These are phyloP conservation scores for Candida xyloterini DNA, from an alignment of 805 yeast genomes.

Conservation along the genomic window DNA sequence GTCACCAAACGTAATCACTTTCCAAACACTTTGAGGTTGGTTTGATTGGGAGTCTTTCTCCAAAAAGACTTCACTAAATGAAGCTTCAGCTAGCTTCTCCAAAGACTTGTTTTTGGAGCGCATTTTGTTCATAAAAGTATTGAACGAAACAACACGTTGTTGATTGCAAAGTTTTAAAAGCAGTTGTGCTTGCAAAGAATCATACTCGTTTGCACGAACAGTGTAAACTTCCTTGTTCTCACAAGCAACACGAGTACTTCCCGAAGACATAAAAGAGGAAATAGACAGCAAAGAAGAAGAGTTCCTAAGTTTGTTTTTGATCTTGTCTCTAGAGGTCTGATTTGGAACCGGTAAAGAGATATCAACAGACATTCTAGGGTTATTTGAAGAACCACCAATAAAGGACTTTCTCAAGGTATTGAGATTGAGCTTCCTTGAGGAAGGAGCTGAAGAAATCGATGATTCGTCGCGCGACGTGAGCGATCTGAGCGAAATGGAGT, in stretches of 20 bases:
- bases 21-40: constrained; percentile 38
- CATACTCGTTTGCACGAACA: constrained; percentile 35
- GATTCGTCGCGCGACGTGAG: constrained; percentile 20
- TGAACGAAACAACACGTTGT: constrained; percentile 32
- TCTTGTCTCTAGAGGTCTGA: constrained; percentile 51
- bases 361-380: constrained; percentile 23
- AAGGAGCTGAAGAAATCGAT: constrained; percentile 13
- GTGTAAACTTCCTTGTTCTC: constrained; percentile 24
- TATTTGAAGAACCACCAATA: constrained; percentile 17
- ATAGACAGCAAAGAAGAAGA: constrained; percentile 47
- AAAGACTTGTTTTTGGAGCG: constrained; percentile 24
- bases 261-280: constrained; percentile 25
- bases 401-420: constrained; percentile 19
- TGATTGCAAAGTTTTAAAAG: constrained; percentile 37
- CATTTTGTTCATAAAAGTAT: constrained; percentile 28
- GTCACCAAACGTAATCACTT: constrained; percentile 52
- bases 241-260: constrained; percentile 9
- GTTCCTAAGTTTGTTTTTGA: constrained; percentile 50
- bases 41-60: constrained; percentile 25
- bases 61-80: constrained; percentile 43
- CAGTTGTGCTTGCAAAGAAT: constrained; percentile 30
- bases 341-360: constrained; percentile 62
- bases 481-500: constrained; percentile 32
- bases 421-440: constrained; percentile 11
- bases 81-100: constrained; percentile 44